phyloP scores from a whole-genome alignment of 768 basidiomycete genomes.

The Russula abietina region DNA sequence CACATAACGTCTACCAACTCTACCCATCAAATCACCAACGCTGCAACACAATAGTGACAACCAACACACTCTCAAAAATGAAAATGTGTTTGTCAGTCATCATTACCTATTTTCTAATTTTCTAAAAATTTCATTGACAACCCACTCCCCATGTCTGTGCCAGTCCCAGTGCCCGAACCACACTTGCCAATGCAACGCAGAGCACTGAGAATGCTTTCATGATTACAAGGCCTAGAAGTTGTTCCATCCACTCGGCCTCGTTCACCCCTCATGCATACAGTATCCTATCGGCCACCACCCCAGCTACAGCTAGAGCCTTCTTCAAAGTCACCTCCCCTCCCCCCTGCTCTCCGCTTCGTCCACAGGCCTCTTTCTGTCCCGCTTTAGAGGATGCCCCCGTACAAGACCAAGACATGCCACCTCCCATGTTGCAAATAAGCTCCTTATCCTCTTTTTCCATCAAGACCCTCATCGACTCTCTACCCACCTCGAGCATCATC shows the following conservation, averaged over 20 bases:
- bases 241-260: conserved; percentile 28
- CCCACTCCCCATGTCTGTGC: background rate
- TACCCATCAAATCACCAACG: no score
- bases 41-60: no score
- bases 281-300: conserved; percentile 23
- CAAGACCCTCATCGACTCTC: conserved; percentile 19
- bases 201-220: conserved; percentile 8
- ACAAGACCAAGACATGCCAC: conserved; percentile 27
- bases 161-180: background rate
- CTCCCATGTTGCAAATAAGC: conserved; percentile 26
- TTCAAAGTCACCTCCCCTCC: conserved; percentile 28
- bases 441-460: conserved; percentile 29
- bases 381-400: conserved; percentile 12
- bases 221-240: conserved; percentile 9
- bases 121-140: background rate
- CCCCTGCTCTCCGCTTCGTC: conserved; percentile 32
- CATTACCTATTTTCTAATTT: no score
- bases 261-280: conserved; percentile 32
- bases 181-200: background rate
- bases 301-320: background rate
- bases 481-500: background rate
- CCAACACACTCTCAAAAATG: no score
- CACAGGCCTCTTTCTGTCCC: conserved; percentile 22
- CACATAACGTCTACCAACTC: no score
- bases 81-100: background rate